phyloP scores from a whole-genome alignment of 2,329 filamentous ascomycete species.

The Colletotrichum navitas region DNA sequence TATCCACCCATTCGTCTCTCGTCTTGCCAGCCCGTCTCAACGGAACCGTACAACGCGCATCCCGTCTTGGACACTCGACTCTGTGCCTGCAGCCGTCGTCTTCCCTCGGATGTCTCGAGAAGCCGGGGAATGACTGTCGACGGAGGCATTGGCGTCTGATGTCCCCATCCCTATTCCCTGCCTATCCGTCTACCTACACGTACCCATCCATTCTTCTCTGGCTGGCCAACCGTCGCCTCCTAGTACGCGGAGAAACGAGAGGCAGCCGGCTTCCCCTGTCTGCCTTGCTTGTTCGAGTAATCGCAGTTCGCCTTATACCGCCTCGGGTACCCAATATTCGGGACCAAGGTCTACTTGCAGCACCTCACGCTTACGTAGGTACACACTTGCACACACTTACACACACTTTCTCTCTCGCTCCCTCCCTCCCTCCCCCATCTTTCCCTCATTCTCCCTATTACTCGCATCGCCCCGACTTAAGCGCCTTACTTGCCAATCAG shows the following conservation, averaged over 20 bases:
- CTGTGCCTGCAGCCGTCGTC: background rate
- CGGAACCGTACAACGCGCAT: slow-evolving; percentile 7
- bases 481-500: background rate
- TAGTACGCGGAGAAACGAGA: background rate
- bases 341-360: slow-evolving; percentile 21
- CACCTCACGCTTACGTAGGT: background rate
- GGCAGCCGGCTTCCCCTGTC: background rate
- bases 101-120: slow-evolving; percentile 24
- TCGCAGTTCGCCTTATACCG: background rate
- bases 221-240: slow-evolving; percentile 5
- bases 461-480: background rate
- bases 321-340: background rate
- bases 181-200: background rate
- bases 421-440: background rate
- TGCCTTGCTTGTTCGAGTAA: background rate
- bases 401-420: background rate
- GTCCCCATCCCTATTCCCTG: slow-evolving; percentile 5
- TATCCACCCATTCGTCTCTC: slow-evolving; percentile 3
- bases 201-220: background rate
- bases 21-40: slow-evolving; percentile 11
- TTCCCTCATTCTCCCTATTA: background rate
- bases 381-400: background rate
- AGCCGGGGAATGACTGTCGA: background rate
- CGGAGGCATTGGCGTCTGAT: slow-evolving; percentile 36
- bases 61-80: slow-evolving; percentile 17